Base-by-base conservation (phyloP, 2,329 filamentous ascomycete species). In the Lecanicillium sp. region DNA sequence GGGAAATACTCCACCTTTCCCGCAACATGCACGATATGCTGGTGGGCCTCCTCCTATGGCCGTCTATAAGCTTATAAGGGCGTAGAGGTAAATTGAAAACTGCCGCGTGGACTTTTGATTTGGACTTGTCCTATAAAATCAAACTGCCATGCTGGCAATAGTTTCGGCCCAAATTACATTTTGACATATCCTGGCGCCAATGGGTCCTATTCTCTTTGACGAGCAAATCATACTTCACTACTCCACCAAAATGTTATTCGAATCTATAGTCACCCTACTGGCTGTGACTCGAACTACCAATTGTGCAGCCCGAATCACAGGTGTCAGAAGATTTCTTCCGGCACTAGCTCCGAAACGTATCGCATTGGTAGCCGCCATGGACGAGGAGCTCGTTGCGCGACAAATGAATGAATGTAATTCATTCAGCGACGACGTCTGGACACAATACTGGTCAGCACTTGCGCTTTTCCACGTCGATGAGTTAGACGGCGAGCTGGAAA, bases 341-440 rank as follows among this genome's bases (percentile, higher is more conserved):
- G 30, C 30, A 17, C 30, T 32, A 13, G 30, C 30, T 17, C 15
- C 30, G 11, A 32, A 32, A 17, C 10, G 30, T 14, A 10, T 32
- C 11, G 30, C 30, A 17, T 17, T 32, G 30, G 19, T 32, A 17
- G 30, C 30, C 30, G 30, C 30, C 30, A 32, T 32, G 30, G 30
- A 32, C 14, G 30, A 32, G 19, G 30, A 6, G 6, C 14, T 32
- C 13, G 19, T 32, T 17, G 30, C n/a, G 30, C 30, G 30, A 17
- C 30, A 32, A 17, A 32, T 32, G 30, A 17, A 32, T 17, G n/a
- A 17, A 7, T 32, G 30, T 17, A 32, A 14, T 17, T 32, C 30
- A 17, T 32, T 32, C 14, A 14, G 30, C 30, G 30, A 32, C 30
- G 30, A 32, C 8, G 10, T 14, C 13, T 32, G 30, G 30, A 5